A percentile compares a stretch with the other conserved stretches of the same genome.
phyloP scores from a whole-genome alignment of 148 eudicot species.

The Oxyria digyna region DNA sequence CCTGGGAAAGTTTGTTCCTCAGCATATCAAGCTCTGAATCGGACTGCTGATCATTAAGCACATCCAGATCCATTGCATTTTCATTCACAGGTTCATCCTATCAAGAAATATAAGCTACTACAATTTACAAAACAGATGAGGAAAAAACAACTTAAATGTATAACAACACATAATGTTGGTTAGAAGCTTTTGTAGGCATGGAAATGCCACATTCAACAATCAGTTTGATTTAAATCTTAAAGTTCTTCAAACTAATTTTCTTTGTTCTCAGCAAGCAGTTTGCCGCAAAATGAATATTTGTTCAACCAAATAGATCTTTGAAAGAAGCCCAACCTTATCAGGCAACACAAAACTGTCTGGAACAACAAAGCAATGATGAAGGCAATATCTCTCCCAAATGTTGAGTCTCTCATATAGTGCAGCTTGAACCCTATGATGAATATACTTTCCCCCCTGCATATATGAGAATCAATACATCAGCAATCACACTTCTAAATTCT shows the following conservation, averaged over 20 bases:
- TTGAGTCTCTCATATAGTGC: slow-evolving; percentile 42
- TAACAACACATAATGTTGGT: neutral
- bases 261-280: no score
- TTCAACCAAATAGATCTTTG: neutral
- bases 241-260: no score
- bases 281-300: neutral
- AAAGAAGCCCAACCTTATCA: slow-evolving; percentile 5
- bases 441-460: slow-evolving; percentile 40
- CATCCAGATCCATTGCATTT: slow-evolving; percentile 25
- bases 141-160: neutral
- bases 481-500: neutral
- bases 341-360: slow-evolving; percentile 61
- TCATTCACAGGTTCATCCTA: neutral
- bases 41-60: slow-evolving; percentile 29
- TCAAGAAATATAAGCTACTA: neutral
- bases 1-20: slow-evolving; percentile 48
- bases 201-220: neutral
- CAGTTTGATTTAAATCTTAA: no score
- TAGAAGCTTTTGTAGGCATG: neutral
- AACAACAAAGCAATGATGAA: slow-evolving; percentile 45
- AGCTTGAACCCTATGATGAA: slow-evolving; percentile 33
- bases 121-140: neutral
- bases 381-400: slow-evolving; percentile 72
- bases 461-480: neutral
- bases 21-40: slow-evolving; percentile 47